phyloP scores from a whole-genome alignment of 129 eudicot species.

The sunflower (Helianthus annuus) region HanXRQr2.0-SUNRISE NC_035439.2:125311717-125312216 shows the following conservation, averaged over 20 bases:
- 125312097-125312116: conserved; percentile 27
- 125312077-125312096: conserved; percentile 33
- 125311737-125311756: conserved; percentile 18
- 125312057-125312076: conserved; percentile 37
- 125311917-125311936: conserved; percentile 17
- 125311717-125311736: conserved; percentile 15
- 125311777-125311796: background rate
- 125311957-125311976: background rate
- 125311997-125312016: conserved; percentile 24
- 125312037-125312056: conserved; percentile 18
- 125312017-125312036: conserved; percentile 27
- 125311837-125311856: conserved; percentile 22
- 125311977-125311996: conserved; percentile 26
- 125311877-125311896: background rate
- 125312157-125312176: conserved; percentile 37
- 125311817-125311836: conserved; percentile 19
- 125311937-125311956: conserved; percentile 17
- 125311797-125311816: conserved; percentile 20
- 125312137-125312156: conserved; percentile 10
- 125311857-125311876: conserved; percentile 24
- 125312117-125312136: conserved; percentile 29
- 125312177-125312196: background rate
- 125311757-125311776: background rate
- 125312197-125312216: conserved; percentile 29
- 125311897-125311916: conserved; percentile 25